Percentiles rank a stretch among this genome's conserved stretches.
phyloP scores from a whole-genome alignment of 257 asterid genomes.

The Fraxinus pennsylvanica region DNA sequence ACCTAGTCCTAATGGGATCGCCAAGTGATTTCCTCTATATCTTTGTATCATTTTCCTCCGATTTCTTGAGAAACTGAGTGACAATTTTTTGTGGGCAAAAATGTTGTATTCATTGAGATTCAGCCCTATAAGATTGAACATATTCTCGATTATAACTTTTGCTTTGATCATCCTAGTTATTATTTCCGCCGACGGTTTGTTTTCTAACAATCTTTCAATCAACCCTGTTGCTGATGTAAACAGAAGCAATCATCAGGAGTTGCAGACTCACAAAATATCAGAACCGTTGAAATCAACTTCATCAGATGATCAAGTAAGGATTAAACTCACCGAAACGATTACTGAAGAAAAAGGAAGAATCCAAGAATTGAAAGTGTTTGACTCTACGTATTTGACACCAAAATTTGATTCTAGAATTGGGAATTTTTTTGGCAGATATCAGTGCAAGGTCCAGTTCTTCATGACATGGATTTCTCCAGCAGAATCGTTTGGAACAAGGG shows the following conservation, averaged over 20 bases:
- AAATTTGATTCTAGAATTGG: constrained; percentile 33
- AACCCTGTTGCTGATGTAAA: constrained; percentile 10
- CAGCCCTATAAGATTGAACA: constrained; percentile 25
- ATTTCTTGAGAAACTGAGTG: not conserved
- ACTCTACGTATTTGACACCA: not conserved
- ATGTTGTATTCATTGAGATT: constrained; percentile 43
- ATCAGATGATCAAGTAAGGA: constrained; percentile 3
- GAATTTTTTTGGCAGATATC: constrained; percentile 22
- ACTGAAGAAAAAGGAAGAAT: constrained; percentile 9
- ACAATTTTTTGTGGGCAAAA: not conserved
- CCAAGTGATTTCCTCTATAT: not conserved
- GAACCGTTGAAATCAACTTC: constrained; percentile 25
- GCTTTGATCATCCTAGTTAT: constrained; percentile 35
- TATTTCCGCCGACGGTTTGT: constrained; percentile 27
- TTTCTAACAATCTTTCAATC: constrained; percentile 33
- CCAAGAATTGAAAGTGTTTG: constrained; percentile 23
- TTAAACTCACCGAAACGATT: not conserved
- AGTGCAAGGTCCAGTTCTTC: constrained; percentile 44
- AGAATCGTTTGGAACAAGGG: constrained; percentile 38
- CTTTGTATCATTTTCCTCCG: not conserved
- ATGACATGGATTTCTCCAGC: constrained; percentile 58
- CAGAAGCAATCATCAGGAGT: not conserved
- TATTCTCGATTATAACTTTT: constrained; percentile 39
- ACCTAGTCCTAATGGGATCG: not conserved
- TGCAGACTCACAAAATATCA: constrained; percentile 27